Evolutionary conservation across 345 rosid genomes (phyloP).

Genomic region (Pugionium dolabratum): DNA sequence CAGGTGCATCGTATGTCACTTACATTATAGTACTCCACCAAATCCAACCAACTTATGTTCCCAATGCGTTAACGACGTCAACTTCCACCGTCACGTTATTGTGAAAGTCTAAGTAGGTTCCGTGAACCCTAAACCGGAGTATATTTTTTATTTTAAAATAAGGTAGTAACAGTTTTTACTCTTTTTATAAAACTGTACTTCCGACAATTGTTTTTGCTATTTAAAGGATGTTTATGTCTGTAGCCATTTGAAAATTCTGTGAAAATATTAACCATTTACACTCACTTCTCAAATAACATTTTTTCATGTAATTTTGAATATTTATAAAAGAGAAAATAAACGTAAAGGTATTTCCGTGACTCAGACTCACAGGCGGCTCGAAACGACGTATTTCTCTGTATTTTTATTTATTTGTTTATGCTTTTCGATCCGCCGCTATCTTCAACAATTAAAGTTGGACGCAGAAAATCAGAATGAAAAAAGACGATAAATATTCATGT

Average conservation of each 20-base stretch:
- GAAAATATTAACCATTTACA: not conserved
- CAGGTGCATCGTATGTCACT: not conserved
- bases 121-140: no score
- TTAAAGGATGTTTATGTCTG: no score
- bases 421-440: conserved; percentile 44
- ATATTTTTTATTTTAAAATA: no score
- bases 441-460: conserved; percentile 40
- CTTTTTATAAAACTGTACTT: no score
- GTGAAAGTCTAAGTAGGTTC: no score
- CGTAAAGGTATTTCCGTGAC: conserved; percentile 36
- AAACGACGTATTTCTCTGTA: conserved; percentile 11
- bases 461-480: conserved; percentile 37
- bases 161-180: no score
- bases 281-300: no score
- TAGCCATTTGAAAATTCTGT: no score
- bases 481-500: conserved; percentile 37
- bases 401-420: not conserved
- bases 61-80: conserved; percentile 31
- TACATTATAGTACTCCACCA: no score
- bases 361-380: conserved; percentile 39
- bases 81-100: conserved; percentile 6
- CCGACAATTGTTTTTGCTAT: no score
- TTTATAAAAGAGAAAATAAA: not conserved
- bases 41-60: conserved; percentile 10
- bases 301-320: not conserved